Base-by-base conservation (phyloP, 2,329 filamentous ascomycete species). In the Lachnellula willkommii region DNA sequence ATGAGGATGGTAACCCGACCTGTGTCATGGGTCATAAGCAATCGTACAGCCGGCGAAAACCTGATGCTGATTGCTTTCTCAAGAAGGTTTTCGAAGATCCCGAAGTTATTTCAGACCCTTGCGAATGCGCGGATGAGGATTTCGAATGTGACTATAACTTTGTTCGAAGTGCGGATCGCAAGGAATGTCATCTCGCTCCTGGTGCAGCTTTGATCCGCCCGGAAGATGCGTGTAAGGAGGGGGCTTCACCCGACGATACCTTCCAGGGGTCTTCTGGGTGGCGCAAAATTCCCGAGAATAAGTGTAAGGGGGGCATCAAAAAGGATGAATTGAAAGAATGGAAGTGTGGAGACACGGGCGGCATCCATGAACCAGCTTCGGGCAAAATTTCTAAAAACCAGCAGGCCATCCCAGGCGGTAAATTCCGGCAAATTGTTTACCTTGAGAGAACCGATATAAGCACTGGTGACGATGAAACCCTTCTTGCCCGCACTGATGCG, bases 61-160 rank as follows among this genome's bases (percentile, higher is more conserved):
- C 90, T 69, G 82, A 89, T 64, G 87, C 89, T 17, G 84, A 95
- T 58, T 99, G 95, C 73, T 95, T 96, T 70, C 80, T 97, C 64
- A 88, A 89, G 65, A 79, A 89, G 58, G 84, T 93, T 52, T 96
- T 96, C 75, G 84, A 90, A 67, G 88, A 94, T 60, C 85, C 89
- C 0, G 73, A 82, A 36, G 83, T 88, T 1, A 76, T 85, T 58
- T 87, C 82, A 28, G 83, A 90, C 65, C 73, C 83, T 47, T 99
- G 94, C 76, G 83, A 89, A 42, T 99, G 94, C 72, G 84, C 85
- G 0, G 83, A 88, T 55, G 77, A 79, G 36, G 95, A 99, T 71
- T 99, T 95, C 70, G 94, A 99, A 73, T 99, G 94, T 70, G 93
- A 97, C 69, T 96, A 89, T 77, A 95, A 95, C 71, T 97, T 96